Base-by-base conservation (phyloP, 2,329 filamentous ascomycete species). In the Fusarium miscanthi region DNA sequence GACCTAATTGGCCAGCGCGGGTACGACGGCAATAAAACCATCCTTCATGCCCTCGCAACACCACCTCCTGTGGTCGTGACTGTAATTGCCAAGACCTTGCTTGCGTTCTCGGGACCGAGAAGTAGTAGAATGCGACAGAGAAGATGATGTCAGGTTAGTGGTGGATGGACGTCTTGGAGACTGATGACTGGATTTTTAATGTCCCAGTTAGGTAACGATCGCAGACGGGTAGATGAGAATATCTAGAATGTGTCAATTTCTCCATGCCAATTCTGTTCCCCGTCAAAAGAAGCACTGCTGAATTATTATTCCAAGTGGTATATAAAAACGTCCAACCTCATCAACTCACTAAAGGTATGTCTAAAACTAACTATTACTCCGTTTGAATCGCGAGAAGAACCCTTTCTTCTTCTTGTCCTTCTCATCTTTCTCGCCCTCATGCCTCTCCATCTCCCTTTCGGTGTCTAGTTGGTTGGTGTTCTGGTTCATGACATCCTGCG, bases 401-500 rank as follows among this genome's bases (percentile, higher is more conserved):
- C 30, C 48, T 11, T 53, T 54, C 53, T 57, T 66, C 59, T 77
- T 75, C 31, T 74, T 68, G 49, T 51, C n/a, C 9, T 62, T 37
- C 1, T 59, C 38, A 8, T 65, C 40, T 14, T 66, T 64, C 25
- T 63, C 59, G 1, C 59, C 58, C 16, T 61, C 43, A 6, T 69
- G 67, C 3, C 66, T 74, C 30, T 59, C 56, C 56, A 77, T 49
- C 40, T 81, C 76, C 51, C 80, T 74, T 51, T 85, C 80, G 5
- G 79, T 80, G 38, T 88, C 85, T 8, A 89, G 74, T 74, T 88
- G 84, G 12, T 81, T 85, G 0, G 87, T 89, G 60, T 89, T 83
- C 17, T 86, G 82, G 48, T 87, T 82, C 87, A 89, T 89, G 40
- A 88, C 83, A 70, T 87, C 80, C 64, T 86, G 83, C 0, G 87